A percentile compares a stretch with the other conserved stretches of the same genome.
phyloP scores from a whole-genome alignment of 495 filamentous ascomycete genomes.

The Penicillium atrosanguineum region DNA sequence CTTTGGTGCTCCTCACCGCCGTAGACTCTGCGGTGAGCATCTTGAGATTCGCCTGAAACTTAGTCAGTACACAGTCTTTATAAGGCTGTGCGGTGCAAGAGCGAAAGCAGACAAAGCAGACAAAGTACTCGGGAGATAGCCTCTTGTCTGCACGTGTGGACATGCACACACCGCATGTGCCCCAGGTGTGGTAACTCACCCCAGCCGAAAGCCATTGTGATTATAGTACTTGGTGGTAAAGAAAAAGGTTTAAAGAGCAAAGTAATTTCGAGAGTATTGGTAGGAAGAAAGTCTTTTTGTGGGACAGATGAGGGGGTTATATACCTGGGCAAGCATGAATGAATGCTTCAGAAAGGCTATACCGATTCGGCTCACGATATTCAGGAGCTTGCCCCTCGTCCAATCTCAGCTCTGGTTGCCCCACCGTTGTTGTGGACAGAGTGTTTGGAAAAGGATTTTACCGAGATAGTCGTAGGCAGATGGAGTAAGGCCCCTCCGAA shows the following conservation, averaged over 20 bases:
- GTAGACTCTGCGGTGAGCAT: constrained; percentile 63
- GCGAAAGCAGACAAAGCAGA: neutral
- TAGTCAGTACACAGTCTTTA: neutral
- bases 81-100: neutral
- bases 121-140: neutral
- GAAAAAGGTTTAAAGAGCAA: neutral
- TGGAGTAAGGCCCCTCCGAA: constrained; percentile 10
- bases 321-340: constrained; percentile 12
- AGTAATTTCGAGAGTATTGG: constrained; percentile 6
- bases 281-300: neutral
- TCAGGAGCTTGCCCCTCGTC: constrained; percentile 8
- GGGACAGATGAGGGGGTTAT: constrained; percentile 13
- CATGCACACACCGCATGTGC: neutral
- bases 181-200: constrained; percentile 21
- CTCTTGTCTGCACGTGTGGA: constrained; percentile 1
- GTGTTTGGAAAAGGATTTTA: constrained; percentile 1
- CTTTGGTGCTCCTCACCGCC: constrained; percentile 51
- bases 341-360: constrained; percentile 22
- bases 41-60: constrained; percentile 42
- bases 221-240: constrained; percentile 7
- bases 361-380: constrained; percentile 8
- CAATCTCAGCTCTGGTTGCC: constrained; percentile 18
- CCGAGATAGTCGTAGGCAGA: constrained; percentile 11
- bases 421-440: constrained; percentile 11
- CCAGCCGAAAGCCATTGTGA: constrained; percentile 39